A percentile compares a stretch with the other conserved stretches of the same genome.
These are phyloP conservation scores for Rhodotorula toruloides DNA, from an alignment of 768 basidiomycete species.

Conservation along the genomic window DNA sequence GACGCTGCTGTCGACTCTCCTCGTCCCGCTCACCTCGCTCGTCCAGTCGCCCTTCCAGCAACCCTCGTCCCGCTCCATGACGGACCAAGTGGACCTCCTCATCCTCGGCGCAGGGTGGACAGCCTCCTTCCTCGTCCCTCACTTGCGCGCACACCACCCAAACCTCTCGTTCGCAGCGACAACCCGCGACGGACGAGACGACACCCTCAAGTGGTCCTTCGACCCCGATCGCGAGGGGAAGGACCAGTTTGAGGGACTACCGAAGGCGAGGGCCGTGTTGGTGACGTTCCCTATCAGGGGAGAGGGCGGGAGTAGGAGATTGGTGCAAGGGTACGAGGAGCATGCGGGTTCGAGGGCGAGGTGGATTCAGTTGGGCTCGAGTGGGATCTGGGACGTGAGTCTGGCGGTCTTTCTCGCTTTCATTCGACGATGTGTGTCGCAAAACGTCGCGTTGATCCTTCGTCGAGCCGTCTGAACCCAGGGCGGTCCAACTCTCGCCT, in stretches of 20 bases:
- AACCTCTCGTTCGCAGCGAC: conserved; percentile 48
- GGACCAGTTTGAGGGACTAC: conserved; percentile 53
- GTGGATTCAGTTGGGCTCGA: conserved; percentile 62
- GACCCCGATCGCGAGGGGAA: conserved; percentile 54
- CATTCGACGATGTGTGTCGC: not conserved
- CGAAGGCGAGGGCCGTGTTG: conserved; percentile 56
- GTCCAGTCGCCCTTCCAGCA: not conserved
- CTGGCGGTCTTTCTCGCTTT: not conserved
- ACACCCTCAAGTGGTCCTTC: conserved; percentile 57
- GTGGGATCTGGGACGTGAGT: conserved; percentile 61
- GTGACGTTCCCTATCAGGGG: conserved; percentile 47
- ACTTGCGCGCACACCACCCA: conserved; percentile 46
- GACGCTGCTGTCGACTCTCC: no score
- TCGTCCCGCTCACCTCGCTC: conserved; percentile 7
- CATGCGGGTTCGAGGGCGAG: conserved; percentile 46
- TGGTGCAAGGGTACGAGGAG: conserved; percentile 53
- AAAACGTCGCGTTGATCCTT: not conserved
- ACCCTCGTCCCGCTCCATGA: not conserved
- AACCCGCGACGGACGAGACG: conserved; percentile 53
- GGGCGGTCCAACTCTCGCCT: conserved; percentile 45
- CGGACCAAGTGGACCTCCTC: conserved; percentile 59
- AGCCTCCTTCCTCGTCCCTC: conserved; percentile 58
- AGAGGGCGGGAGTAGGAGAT: conserved; percentile 51
- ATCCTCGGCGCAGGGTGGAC: conserved; percentile 68
- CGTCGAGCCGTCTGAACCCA: conserved; percentile 7